Conservation (phyloP, 2,329 filamentous ascomycete species). For the Colletotrichum sp. region DNA sequence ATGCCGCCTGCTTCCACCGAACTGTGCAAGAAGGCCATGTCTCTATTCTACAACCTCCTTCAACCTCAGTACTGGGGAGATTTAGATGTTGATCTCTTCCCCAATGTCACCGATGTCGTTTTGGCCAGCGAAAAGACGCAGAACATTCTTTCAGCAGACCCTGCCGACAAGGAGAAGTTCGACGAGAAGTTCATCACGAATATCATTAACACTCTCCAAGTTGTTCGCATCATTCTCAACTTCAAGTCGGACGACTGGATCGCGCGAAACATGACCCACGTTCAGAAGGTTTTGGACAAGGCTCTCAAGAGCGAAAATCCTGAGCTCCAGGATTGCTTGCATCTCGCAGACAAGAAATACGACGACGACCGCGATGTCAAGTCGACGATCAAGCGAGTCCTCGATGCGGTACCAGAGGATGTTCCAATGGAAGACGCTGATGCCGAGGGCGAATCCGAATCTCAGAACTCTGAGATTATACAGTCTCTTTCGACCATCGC, state of each 20-base stretch:
- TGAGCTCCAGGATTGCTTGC: conserved; percentile 92
- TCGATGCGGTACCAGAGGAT: conserved; percentile 87
- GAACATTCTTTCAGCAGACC: conserved; percentile 62
- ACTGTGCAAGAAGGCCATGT: conserved; percentile 83
- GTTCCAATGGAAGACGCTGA: conserved; percentile 76
- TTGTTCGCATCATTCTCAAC: conserved; percentile 87
- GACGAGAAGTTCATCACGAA: conserved; percentile 85
- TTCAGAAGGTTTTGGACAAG: conserved; percentile 92
- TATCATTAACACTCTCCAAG: conserved; percentile 93
- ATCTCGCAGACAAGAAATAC: conserved; percentile 72
- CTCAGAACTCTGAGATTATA: conserved; percentile 85
- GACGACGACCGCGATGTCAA: conserved; percentile 75
- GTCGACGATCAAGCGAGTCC: conserved; percentile 79
- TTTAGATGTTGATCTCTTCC: conserved; percentile 88
- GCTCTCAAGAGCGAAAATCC: conserved; percentile 85
- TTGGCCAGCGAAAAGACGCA: conserved; percentile 80
- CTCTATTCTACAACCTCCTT: conserved; percentile 81
- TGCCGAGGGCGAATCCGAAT: conserved; percentile 83
- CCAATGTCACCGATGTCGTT: conserved; percentile 87
- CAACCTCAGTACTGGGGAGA: conserved; percentile 91
- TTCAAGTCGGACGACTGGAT: conserved; percentile 93
- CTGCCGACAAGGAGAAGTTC: conserved; percentile 71
- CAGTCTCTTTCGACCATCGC: conserved; percentile 84
- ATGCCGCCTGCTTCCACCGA: conserved; percentile 68
- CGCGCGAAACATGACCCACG: conserved; percentile 72